phyloP scores from a whole-genome alignment of 225 moss, liverwort and hornwort species.

The Straminergon stramineum region DNA sequence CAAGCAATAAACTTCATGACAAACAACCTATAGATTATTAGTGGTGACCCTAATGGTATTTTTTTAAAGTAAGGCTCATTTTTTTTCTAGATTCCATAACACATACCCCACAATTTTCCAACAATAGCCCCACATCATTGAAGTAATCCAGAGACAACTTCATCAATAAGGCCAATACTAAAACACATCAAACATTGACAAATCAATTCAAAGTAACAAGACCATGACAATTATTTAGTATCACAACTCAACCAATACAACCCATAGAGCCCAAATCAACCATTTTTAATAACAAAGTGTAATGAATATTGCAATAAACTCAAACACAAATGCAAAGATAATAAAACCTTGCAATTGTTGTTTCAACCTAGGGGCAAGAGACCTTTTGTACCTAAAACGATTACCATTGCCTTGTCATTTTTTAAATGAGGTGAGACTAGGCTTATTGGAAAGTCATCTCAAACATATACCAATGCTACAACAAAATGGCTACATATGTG shows the following conservation, averaged over 20 bases:
- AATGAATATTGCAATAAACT: not conserved
- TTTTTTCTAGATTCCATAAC: too few relatives aligned
- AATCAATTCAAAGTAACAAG: not conserved
- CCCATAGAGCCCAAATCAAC: not conserved
- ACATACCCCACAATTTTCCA: too few relatives aligned
- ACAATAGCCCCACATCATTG: too few relatives aligned
- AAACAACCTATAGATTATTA: too few relatives aligned
- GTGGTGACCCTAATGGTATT: too few relatives aligned
- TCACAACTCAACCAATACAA: not conserved
- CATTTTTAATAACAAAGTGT: not conserved
- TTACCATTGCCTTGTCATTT: rapidly evolving
- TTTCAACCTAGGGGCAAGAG: not conserved
- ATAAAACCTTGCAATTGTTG: not conserved
- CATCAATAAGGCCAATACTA: not conserved
- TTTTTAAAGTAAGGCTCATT: too few relatives aligned
- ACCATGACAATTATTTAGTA: not conserved
- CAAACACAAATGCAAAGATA: not conserved
- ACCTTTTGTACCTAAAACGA: rapidly evolving
- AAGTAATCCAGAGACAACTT: not conserved
- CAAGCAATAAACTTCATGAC: too few relatives aligned
- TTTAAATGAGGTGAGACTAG: not conserved
- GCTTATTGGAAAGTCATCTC: too few relatives aligned
- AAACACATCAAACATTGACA: not conserved
- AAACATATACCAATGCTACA: too few relatives aligned
- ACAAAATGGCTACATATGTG: too few relatives aligned